phyloP scores from a whole-genome alignment of 2,329 filamentous ascomycete species.

The Pseudopyricularia cyperi region DNA sequence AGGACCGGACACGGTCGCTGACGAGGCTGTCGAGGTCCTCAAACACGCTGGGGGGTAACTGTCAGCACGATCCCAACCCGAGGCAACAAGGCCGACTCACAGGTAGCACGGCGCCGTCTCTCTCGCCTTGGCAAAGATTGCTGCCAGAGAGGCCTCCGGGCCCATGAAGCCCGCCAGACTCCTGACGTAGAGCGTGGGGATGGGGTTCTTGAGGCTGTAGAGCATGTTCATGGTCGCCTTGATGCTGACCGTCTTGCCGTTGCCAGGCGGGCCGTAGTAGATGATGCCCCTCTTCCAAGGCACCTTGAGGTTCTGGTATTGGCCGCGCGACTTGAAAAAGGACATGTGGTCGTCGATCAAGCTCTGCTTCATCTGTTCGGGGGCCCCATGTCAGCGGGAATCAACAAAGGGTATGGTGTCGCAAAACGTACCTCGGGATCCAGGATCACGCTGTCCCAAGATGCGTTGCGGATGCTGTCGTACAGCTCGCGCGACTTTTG shows the following conservation, averaged over 20 bases:
- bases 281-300: constrained; percentile 63
- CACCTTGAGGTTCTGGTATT: constrained; percentile 44
- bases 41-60: constrained; percentile 53
- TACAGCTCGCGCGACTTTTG: constrained; percentile 49
- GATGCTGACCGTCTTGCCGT: constrained; percentile 57
- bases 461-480: constrained; percentile 36
- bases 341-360: constrained; percentile 50
- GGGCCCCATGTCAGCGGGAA: not conserved
- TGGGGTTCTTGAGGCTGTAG: constrained; percentile 33
- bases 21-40: constrained; percentile 61
- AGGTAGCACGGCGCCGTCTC: constrained; percentile 20
- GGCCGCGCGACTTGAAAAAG: constrained; percentile 48
- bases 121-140: constrained; percentile 46
- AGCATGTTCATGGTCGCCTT: constrained; percentile 58
- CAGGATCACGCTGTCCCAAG: constrained; percentile 56
- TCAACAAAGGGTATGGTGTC: not conserved
- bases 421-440: constrained; percentile 30
- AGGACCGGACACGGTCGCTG: constrained; percentile 44
- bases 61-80: not conserved
- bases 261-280: constrained; percentile 49
- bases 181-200: constrained; percentile 52
- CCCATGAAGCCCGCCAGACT: constrained; percentile 34
- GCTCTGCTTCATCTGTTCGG: constrained; percentile 41
- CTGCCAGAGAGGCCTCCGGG: constrained; percentile 38
- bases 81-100: not conserved